Base-by-base conservation (phyloP, 2,329 filamentous ascomycete species). In the Hyphodiscus sp. region DNA sequence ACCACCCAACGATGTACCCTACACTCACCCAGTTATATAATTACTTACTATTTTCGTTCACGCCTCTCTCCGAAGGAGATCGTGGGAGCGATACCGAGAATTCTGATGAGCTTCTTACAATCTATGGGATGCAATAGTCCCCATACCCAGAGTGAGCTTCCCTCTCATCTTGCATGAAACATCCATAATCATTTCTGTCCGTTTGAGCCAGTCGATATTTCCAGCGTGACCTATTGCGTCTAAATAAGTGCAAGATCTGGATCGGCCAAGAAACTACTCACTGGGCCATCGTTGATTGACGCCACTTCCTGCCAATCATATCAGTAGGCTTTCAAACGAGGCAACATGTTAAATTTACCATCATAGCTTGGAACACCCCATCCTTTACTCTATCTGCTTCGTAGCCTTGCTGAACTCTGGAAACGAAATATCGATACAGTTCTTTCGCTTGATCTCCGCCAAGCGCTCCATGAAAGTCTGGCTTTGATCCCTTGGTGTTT, bases 321-420 rank as follows among this genome's bases (percentile, higher is more conserved):
- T 51, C 26, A 26, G 45, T 54, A 20, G 48, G 44, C 41, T 23
- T 8, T 20, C 10, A 19, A 20, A 38, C 16, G 33, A 38, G 23
- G 23, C 23, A 26, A 26, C 23, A 26, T 26, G 23, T 26, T 26
- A 26, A 26, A 18, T 49, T 30, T 58, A 64, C 65, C 94, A 99
- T 99, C 91, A 95, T 96, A 48, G 94, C 94, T 67, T 96, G 92
- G 70, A 99, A 99, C 29, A 92, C 83, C n/a, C 95, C 94, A 68
- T 99, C 86, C 68, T 96, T 91, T 54, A 99, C 91, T 59, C 79
- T 85, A 9, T 90, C 87, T 7, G 80, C 70, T 5, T 75, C 70
- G 69, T 97, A 95, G 2, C 83, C 77, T 51, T 84, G 77, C 63
- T 84, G 80, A 43, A 97, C 83, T 63, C 87, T 88, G 49, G 80